These are phyloP conservation scores for Purpureocillium takamizusanense DNA, from an alignment of 2,329 filamentous ascomycete species.

Conservation along the genomic window DNA sequence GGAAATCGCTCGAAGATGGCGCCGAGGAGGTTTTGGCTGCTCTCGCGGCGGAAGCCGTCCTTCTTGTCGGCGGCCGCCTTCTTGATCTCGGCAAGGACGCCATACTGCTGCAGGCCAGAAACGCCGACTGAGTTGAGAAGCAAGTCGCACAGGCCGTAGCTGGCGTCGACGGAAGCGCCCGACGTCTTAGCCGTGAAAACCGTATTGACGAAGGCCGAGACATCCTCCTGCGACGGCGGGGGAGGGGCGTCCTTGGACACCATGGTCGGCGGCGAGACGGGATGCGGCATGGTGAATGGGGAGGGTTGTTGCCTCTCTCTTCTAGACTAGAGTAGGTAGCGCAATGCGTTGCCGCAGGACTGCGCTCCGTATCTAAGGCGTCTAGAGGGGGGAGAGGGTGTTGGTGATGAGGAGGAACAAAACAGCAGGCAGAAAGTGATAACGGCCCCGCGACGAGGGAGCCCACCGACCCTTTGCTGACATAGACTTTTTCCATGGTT, in stretches of 20 bases:
- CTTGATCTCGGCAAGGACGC: slow-evolving; percentile 45
- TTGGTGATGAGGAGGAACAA: slow-evolving; percentile 1
- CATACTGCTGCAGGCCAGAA: slow-evolving; percentile 42
- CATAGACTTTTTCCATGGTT: not conserved
- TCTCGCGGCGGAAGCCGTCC: slow-evolving; percentile 74
- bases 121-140: slow-evolving; percentile 45
- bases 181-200: slow-evolving; percentile 64
- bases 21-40: slow-evolving; percentile 88
- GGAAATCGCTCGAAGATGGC: slow-evolving; percentile 90
- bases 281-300: slow-evolving; percentile 34
- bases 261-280: slow-evolving; percentile 38
- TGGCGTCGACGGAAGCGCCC: slow-evolving; percentile 56
- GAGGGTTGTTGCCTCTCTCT: not conserved
- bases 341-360: not conserved
- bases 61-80: slow-evolving; percentile 92
- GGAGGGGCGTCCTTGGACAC: slow-evolving; percentile 39
- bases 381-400: slow-evolving; percentile 1
- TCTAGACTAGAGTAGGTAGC: not conserved
- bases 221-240: slow-evolving; percentile 56
- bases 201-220: slow-evolving; percentile 54
- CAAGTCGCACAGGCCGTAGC: slow-evolving; percentile 52
- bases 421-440: slow-evolving; percentile 2
- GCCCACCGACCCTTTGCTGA: slow-evolving; percentile 2
- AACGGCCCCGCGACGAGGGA: not conserved
- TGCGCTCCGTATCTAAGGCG: not conserved